Conservation (phyloP, 345 rosid species). For the Schrenkiella parvula region DNA sequence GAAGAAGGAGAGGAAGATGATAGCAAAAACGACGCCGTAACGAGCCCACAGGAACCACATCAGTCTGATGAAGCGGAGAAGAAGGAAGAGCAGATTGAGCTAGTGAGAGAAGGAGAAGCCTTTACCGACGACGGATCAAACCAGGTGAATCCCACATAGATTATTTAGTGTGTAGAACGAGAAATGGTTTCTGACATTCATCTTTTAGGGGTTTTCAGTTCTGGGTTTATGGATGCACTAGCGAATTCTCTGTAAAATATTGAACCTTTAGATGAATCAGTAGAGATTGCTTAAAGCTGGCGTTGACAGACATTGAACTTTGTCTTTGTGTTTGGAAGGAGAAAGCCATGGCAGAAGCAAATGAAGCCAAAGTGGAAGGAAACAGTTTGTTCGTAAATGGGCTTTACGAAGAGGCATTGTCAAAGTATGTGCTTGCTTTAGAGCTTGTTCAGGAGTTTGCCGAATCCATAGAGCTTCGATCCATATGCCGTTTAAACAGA, state of each 20-base stretch:
- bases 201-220: constrained; percentile 1
- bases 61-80: constrained; percentile 10
- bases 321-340: constrained; percentile 27
- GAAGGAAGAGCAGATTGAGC: constrained; percentile 14
- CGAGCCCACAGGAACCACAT: constrained; percentile 4
- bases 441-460: constrained; percentile 44
- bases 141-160: constrained; percentile 30
- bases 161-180: background rate
- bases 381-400: constrained; percentile 64
- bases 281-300: background rate
- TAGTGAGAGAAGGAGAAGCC: constrained; percentile 7
- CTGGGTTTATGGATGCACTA: constrained; percentile 13
- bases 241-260: background rate
- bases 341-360: constrained; percentile 59
- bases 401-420: constrained; percentile 72
- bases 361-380: constrained; percentile 78
- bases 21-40: background rate
- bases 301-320: background rate
- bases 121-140: constrained; percentile 35
- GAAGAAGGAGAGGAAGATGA: constrained; percentile 33
- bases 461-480: constrained; percentile 48
- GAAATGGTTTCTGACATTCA: background rate
- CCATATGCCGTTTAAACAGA: constrained; percentile 79
- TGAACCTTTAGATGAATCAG: background rate
- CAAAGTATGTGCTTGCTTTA: constrained; percentile 59